phyloP scores from a whole-genome alignment of 441 rosid species.

The Metrosideros polymorpha region DNA sequence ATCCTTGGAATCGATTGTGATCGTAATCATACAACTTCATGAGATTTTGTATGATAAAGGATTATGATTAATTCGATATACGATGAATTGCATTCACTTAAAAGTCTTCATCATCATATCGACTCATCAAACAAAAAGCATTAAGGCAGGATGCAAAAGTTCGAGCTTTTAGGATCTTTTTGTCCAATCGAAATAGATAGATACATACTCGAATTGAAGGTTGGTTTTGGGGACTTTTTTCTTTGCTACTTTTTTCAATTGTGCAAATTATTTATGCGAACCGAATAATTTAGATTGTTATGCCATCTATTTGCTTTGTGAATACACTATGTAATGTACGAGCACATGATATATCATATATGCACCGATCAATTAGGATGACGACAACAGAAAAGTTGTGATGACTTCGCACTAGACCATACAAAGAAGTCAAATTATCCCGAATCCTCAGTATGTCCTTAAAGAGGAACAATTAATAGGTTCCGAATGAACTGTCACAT shows the following conservation, averaged over 20 bases:
- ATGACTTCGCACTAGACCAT: rapidly evolving
- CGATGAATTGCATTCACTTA: background rate
- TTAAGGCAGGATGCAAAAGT: background rate
- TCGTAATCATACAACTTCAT: background rate
- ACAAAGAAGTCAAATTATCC: background rate
- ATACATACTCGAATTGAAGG: rapidly evolving
- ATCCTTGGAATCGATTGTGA: background rate
- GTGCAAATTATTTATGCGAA: background rate
- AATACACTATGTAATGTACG: background rate
- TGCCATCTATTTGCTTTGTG: rapidly evolving
- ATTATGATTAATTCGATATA: background rate
- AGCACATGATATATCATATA: too few relatives aligned
- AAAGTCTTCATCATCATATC: too few relatives aligned
- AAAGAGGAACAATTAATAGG: rapidly evolving
- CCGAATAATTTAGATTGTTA: rapidly evolving
- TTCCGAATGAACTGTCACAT: too few relatives aligned
- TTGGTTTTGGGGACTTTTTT: background rate
- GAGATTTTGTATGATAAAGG: background rate
- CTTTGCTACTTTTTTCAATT: background rate
- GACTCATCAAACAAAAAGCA: background rate
- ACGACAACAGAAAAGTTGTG: rapidly evolving
- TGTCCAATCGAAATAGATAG: background rate
- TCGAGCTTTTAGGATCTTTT: rapidly evolving
- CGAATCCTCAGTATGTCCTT: background rate
- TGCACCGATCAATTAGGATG: too few relatives aligned